These are phyloP conservation scores for Solanum appendiculatum DNA, from an alignment of 257 asterid species.

Conservation along the genomic window DNA sequence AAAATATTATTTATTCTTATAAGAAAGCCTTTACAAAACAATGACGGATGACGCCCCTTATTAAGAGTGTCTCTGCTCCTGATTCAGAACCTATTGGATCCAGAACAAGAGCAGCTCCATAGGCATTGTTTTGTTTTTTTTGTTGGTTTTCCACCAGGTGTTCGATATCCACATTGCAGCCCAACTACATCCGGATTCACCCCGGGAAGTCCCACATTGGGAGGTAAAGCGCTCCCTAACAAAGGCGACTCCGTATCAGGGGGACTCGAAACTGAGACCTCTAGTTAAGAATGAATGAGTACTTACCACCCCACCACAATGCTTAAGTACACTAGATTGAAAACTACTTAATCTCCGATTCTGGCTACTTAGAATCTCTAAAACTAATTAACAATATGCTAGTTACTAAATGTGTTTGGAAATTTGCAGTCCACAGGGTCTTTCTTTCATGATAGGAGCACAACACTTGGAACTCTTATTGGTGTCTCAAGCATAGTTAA, in stretches of 20 bases:
- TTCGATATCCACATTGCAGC: background rate
- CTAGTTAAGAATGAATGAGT: background rate
- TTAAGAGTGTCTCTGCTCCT: background rate
- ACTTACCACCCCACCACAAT: background rate
- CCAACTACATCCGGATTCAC: background rate
- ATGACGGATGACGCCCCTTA: background rate
- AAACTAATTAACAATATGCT: background rate
- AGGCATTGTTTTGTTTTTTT: background rate
- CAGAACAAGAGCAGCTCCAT: background rate
- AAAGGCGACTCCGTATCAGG: background rate
- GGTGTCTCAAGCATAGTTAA: slow-evolving; percentile 29
- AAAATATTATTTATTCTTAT: background rate
- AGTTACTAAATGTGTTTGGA: background rate
- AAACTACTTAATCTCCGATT: background rate
- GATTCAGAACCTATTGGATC: background rate
- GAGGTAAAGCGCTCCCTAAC: background rate
- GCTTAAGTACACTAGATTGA: background rate
- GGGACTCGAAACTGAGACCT: background rate
- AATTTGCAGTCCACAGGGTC: slow-evolving; percentile 5
- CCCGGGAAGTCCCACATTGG: no score
- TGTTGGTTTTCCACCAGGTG: background rate
- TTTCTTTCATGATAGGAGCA: slow-evolving; percentile 39
- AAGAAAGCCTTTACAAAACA: background rate
- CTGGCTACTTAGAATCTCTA: background rate
- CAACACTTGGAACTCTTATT: slow-evolving; percentile 39